Evolutionary conservation across 2,329 filamentous ascomycete species (phyloP).

Genomic region (Dactylellina cionopaga): DNA sequence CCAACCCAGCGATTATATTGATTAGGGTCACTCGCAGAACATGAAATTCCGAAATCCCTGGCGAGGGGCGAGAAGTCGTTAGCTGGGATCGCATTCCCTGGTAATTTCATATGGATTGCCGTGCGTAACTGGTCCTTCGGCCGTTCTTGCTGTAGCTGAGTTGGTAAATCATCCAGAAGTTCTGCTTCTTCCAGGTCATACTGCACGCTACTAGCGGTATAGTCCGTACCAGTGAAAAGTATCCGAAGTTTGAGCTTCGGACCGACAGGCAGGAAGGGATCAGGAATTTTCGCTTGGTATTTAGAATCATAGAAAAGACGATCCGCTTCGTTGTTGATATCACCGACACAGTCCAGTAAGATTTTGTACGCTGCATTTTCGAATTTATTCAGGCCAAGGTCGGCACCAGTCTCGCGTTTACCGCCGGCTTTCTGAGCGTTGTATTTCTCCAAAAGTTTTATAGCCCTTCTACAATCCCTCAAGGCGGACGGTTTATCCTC

Average conservation of each 20-base stretch:
- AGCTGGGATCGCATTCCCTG: too few species aligned
- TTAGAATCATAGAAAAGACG: constrained; percentile 3
- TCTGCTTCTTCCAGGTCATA: not conserved
- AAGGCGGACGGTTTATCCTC: not conserved
- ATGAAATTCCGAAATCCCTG: not conserved
- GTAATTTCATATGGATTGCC: too few species aligned
- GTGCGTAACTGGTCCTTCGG: too few species aligned
- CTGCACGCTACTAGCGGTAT: not conserved
- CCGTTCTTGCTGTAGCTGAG: not conserved
- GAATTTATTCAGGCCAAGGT: too few species aligned
- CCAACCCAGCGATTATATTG: too few species aligned
- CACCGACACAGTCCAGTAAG: not conserved
- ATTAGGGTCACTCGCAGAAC: not conserved
- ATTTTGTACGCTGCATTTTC: constrained; percentile 2
- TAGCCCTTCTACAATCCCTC: constrained; percentile 5
- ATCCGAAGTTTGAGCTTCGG: not conserved
- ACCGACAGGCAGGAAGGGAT: not conserved
- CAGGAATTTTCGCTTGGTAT: not conserved
- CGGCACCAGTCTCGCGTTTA: too few species aligned
- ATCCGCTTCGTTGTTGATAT: not conserved
- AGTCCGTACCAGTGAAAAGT: not conserved
- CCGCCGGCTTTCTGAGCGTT: not conserved
- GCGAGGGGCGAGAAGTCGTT: not conserved
- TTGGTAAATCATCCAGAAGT: not conserved
- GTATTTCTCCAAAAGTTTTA: constrained; percentile 23